Evolutionary conservation across 2,329 filamentous ascomycete species (phyloP).

Genomic region (Macrophomina phaseolina): DNA sequence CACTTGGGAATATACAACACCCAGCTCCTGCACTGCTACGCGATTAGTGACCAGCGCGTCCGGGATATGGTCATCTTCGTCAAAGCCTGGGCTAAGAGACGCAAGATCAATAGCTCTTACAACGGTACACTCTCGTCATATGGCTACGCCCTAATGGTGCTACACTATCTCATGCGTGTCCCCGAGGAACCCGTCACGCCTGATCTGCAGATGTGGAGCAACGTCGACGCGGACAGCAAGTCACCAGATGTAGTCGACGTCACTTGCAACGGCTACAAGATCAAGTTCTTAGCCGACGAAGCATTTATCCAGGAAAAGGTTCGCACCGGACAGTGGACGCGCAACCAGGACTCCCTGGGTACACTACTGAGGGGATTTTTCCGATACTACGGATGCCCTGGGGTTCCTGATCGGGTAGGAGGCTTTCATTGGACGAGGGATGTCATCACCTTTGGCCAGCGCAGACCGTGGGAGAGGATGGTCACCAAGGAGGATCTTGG

Average conservation of each 20-base stretch:
- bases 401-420: constrained; percentile 51
- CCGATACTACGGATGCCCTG: constrained; percentile 76
- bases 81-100: constrained; percentile 87
- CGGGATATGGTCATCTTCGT: constrained; percentile 81
- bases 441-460: constrained; percentile 70
- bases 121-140: constrained; percentile 87
- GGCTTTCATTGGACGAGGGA: constrained; percentile 82
- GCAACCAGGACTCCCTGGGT: constrained; percentile 73
- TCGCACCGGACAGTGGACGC: constrained; percentile 63
- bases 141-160: constrained; percentile 88
- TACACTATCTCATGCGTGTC: constrained; percentile 88
- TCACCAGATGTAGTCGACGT: constrained; percentile 37
- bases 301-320: constrained; percentile 69
- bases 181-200: constrained; percentile 80
- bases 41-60: constrained; percentile 77
- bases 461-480: constrained; percentile 69
- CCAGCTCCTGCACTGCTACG: constrained; percentile 80
- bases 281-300: constrained; percentile 81
- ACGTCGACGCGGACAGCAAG: neutral
- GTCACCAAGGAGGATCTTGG: constrained; percentile 77
- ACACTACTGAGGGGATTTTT: constrained; percentile 82
- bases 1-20: constrained; percentile 86
- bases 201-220: constrained; percentile 69
- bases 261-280: constrained; percentile 67
- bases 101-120: constrained; percentile 86